Percentiles rank a stretch among this genome's conserved stretches.
Conservation (phyloP, 148 eudicot genomes). For the Amaranthus hypochondriacus region DNA sequence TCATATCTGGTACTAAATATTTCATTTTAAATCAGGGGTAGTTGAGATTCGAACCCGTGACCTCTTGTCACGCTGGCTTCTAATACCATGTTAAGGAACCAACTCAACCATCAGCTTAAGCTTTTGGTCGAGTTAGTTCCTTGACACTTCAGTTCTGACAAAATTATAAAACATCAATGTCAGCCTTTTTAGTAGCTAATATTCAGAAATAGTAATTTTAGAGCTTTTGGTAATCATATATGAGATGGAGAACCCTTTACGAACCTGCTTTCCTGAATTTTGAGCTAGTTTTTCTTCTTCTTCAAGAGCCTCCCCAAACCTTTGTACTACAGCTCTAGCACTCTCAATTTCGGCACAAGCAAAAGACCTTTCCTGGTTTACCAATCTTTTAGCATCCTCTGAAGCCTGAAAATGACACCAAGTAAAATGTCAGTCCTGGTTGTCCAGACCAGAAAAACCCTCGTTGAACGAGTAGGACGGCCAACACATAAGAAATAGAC, state of each 20-base stretch:
- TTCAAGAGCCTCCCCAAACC: slow-evolving; percentile 96
- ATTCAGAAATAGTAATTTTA: neutral
- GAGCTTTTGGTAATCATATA: neutral
- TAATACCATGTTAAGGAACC: too few relatives aligned
- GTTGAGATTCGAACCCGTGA: too few relatives aligned
- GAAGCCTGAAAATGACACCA: slow-evolving; percentile 62
- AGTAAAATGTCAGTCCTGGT: neutral
- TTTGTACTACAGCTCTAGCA: slow-evolving; percentile 90
- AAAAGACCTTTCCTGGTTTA: slow-evolving; percentile 94
- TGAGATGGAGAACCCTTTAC: neutral
- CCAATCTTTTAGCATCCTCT: slow-evolving; percentile 96
- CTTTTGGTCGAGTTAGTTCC: too few relatives aligned
- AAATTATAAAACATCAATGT: neutral
- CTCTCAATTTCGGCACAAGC: slow-evolving; percentile 99
- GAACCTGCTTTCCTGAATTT: slow-evolving; percentile 78
- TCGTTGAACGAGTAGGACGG: neutral
- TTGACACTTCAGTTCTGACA: neutral
- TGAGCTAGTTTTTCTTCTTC: slow-evolving; percentile 81
- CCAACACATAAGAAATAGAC: neutral
- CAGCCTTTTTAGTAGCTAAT: neutral
- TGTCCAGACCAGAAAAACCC: slow-evolving; percentile 1
- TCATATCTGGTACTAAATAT: too few relatives aligned
- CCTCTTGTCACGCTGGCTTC: too few relatives aligned
- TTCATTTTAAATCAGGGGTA: too few relatives aligned
- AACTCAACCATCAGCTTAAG: too few relatives aligned